Evolutionary conservation across 2,329 filamentous ascomycete species (phyloP).

Genomic region (Fusarium praegraminearum): DNA sequence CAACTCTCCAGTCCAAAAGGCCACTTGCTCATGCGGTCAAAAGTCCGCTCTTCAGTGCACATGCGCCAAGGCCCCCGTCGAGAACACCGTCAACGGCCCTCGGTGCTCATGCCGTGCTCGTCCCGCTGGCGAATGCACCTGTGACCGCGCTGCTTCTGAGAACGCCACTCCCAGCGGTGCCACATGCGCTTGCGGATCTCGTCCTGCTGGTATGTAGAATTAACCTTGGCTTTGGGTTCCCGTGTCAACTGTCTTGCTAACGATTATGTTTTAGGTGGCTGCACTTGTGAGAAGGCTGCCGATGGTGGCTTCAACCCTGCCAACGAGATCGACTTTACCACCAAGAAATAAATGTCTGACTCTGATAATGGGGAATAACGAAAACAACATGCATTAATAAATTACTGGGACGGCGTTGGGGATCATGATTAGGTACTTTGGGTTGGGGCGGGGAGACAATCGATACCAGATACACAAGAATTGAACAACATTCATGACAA

Average conservation of each 20-base stretch:
- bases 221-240: neutral
- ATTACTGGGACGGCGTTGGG: conserved; percentile 41
- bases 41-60: conserved; percentile 87
- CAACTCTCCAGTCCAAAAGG: conserved; percentile 65
- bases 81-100: conserved; percentile 80
- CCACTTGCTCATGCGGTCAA: conserved; percentile 90
- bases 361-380: neutral
- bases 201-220: conserved; percentile 71
- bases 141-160: conserved; percentile 77
- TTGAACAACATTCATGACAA: conserved; percentile 6
- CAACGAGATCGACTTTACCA: conserved; percentile 90
- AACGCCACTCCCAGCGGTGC: conserved; percentile 71
- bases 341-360: conserved; percentile 53
- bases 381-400: conserved; percentile 21
- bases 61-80: conserved; percentile 79
- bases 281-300: conserved; percentile 84
- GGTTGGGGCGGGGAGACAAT: conserved; percentile 25
- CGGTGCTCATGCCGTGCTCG: conserved; percentile 87
- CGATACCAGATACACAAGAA: conserved; percentile 28
- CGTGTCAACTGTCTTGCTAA: conserved; percentile 28
- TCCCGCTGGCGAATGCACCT: conserved; percentile 84
- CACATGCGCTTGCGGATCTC: conserved; percentile 81
- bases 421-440: conserved; percentile 2
- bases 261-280: conserved; percentile 65
- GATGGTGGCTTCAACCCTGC: conserved; percentile 70